Evolutionary conservation across 768 basidiomycete species (phyloP).

Genomic region (Kwoniella sp.): DNA sequence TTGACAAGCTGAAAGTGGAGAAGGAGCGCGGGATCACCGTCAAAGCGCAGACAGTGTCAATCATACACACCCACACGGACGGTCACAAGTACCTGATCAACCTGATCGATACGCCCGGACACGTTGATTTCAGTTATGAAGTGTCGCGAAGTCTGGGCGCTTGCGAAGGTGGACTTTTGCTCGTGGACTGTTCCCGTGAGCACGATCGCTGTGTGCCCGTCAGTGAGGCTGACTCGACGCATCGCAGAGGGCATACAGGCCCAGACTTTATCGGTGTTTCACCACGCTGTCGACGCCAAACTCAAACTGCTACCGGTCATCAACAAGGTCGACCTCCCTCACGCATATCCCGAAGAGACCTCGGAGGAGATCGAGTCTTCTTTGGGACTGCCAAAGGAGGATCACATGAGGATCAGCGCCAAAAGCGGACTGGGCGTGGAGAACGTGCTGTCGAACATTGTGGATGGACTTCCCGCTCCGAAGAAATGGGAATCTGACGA

Average conservation of each 20-base stretch:
- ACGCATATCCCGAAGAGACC: conserved; percentile 75
- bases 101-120: conserved; percentile 96
- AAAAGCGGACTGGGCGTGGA: conserved; percentile 86
- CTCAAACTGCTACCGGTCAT: conserved; percentile 73
- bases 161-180: conserved; percentile 76
- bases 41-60: conserved; percentile 86
- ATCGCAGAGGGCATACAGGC: conserved; percentile 79
- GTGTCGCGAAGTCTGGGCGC: conserved; percentile 87
- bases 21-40: conserved; percentile 96
- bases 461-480: conserved; percentile 81
- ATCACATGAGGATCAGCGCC: conserved; percentile 78
- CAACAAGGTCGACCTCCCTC: conserved; percentile 94
- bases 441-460: conserved; percentile 69
- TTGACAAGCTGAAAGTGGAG: conserved; percentile 77
- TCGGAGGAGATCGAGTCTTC: conserved; percentile 74
- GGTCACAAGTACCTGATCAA: conserved; percentile 72
- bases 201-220: neutral
- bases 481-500: conserved; percentile 70
- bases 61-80: conserved; percentile 63
- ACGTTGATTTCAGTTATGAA: conserved; percentile 98
- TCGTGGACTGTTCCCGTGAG: conserved; percentile 85
- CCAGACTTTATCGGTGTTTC: conserved; percentile 91
- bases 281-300: conserved; percentile 74
- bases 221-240: neutral
- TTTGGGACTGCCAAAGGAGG: conserved; percentile 70